phyloP scores from a whole-genome alignment of 441 rosid species.

The Viola pubescens region DNA sequence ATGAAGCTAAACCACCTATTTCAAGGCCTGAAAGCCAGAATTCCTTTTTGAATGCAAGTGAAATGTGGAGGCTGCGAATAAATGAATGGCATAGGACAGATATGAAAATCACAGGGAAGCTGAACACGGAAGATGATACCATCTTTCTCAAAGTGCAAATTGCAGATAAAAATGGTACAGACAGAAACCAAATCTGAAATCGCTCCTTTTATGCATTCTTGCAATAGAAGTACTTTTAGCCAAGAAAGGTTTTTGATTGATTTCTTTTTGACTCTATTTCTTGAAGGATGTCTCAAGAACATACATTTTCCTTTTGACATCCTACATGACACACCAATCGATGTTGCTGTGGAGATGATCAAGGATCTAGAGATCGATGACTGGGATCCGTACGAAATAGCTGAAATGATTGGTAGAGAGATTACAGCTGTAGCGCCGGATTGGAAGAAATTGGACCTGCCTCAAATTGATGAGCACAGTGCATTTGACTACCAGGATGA shows the following conservation, averaged over 20 bases:
- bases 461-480: slow-evolving; percentile 19
- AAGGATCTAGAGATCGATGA: slow-evolving; percentile 52
- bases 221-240: background rate
- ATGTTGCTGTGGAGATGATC: slow-evolving; percentile 65
- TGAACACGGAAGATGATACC: slow-evolving; percentile 28
- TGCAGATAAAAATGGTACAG: slow-evolving; percentile 34
- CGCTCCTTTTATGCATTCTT: background rate
- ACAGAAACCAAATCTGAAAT: background rate
- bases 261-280: background rate
- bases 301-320: slow-evolving; percentile 57
- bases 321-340: slow-evolving; percentile 48
- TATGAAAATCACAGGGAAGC: slow-evolving; percentile 50
- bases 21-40: slow-evolving; percentile 26
- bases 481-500: slow-evolving; percentile 35
- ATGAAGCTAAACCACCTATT: slow-evolving; percentile 26
- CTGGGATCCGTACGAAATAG: slow-evolving; percentile 44
- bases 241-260: background rate
- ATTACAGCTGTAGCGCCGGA: slow-evolving; percentile 40
- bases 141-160: slow-evolving; percentile 50
- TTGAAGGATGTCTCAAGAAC: slow-evolving; percentile 45
- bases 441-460: slow-evolving; percentile 29
- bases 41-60: slow-evolving; percentile 43
- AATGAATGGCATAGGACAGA: slow-evolving; percentile 41
- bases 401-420: slow-evolving; percentile 53
- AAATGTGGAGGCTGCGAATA: slow-evolving; percentile 38